A percentile compares a stretch with the other conserved stretches of the same genome.
These are phyloP conservation scores for Solanum etuberosum DNA, from an alignment of 257 asterid species.

Conservation along the genomic window DNA sequence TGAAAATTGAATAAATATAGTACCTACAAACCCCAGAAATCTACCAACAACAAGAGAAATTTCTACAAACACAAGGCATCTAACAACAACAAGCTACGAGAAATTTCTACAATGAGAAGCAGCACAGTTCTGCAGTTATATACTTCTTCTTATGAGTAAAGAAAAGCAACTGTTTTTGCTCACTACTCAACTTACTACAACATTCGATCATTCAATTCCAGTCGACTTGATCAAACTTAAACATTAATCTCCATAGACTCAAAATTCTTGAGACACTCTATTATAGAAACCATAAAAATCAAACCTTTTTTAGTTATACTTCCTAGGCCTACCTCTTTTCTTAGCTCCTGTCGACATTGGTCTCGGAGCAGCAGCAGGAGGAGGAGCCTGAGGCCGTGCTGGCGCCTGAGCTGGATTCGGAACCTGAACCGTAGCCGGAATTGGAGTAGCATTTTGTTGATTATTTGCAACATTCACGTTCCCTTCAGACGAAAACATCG, in stretches of 20 bases:
- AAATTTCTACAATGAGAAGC: not conserved
- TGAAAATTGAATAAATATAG: not conserved
- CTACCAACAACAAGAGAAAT: not conserved
- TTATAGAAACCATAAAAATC: not conserved
- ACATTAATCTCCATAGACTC: not conserved
- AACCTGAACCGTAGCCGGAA: not conserved
- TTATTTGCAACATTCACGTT: not conserved
- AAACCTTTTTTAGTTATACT: constrained; percentile 12
- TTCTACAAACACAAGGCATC: not conserved
- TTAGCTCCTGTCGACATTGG: constrained; percentile 15
- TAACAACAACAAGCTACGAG: not conserved
- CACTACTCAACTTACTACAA: not conserved
- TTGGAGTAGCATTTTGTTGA: constrained; percentile 1
- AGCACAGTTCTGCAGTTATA: not conserved
- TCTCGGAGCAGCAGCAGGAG: not conserved
- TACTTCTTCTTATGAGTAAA: not conserved
- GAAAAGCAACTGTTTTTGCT: not conserved
- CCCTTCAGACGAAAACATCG: constrained; percentile 28
- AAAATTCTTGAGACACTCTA: not conserved
- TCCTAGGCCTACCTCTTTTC: constrained; percentile 74
- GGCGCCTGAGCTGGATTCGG: not conserved
- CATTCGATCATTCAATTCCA: not conserved
- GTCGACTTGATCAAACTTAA: not conserved
- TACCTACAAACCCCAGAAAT: not conserved
- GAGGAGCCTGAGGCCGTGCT: not conserved